These are phyloP conservation scores for Cutaneotrichosporon sp. DNA, from an alignment of 1,284 basidiomycete species.

Conservation along the genomic window DNA sequence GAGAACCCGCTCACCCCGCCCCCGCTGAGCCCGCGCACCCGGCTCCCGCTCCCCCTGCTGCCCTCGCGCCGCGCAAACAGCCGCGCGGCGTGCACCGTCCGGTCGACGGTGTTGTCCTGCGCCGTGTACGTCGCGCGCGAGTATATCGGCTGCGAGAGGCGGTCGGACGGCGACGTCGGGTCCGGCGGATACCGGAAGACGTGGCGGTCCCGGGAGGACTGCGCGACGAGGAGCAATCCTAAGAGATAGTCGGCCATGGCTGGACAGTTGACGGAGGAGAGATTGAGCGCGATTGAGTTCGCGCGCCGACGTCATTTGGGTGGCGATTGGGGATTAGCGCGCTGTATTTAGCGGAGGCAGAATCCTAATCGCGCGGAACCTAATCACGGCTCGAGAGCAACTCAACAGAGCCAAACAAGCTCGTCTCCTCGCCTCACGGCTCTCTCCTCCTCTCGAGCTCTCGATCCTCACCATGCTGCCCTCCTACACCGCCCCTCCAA, in stretches of 20 bases:
- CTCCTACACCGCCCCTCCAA: slow-evolving; percentile 14
- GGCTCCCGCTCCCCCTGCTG: not conserved
- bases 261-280: not conserved
- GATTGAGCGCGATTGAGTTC: not conserved
- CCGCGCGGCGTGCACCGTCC: not conserved
- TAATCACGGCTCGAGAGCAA: too few relatives aligned
- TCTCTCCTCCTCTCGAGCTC: not conserved
- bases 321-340: too few relatives aligned
- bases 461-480: slow-evolving; percentile 8
- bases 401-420: not conserved
- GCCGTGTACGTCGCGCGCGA: slow-evolving; percentile 45
- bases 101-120: slow-evolving; percentile 30
- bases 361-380: too few relatives aligned
- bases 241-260: slow-evolving; percentile 51
- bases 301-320: not conserved
- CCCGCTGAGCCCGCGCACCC: not conserved
- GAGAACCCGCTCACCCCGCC: slow-evolving; percentile 10
- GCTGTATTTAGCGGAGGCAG: too few relatives aligned
- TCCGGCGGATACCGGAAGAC: slow-evolving; percentile 51
- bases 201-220: slow-evolving; percentile 40
- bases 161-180: slow-evolving; percentile 42
- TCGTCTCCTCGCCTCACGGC: not conserved
- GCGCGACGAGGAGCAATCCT: slow-evolving; percentile 48
- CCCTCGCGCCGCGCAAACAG: slow-evolving; percentile 16
- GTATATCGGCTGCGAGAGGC: slow-evolving; percentile 49